These are phyloP conservation scores for Penicillium riverlandense DNA, from an alignment of 495 filamentous ascomycete genomes.

Conservation along the genomic window DNA sequence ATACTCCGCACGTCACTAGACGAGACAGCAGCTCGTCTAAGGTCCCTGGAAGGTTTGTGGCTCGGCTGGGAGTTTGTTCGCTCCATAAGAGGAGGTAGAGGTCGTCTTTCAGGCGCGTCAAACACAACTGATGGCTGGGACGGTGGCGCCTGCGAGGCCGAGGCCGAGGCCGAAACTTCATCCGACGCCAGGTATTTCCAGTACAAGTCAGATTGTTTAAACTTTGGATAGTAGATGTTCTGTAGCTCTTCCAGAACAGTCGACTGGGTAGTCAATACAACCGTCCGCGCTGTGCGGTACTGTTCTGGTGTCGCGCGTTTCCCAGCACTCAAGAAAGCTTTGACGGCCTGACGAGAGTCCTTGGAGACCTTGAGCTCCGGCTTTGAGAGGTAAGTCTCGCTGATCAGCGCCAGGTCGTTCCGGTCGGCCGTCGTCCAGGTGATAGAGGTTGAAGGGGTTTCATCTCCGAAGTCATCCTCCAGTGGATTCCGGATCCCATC, in stretches of 20 bases:
- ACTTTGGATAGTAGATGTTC: constrained; percentile 68
- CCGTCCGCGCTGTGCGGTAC: constrained; percentile 75
- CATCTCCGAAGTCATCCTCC: constrained; percentile 75
- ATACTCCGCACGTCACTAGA: constrained; percentile 45
- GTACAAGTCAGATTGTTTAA: constrained; percentile 86
- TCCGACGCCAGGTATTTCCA: constrained; percentile 93
- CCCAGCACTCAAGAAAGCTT: constrained; percentile 70
- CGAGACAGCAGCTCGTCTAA: constrained; percentile 52
- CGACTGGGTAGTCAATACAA: constrained; percentile 77
- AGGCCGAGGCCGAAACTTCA: constrained; percentile 51
- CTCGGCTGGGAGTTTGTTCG: constrained; percentile 36
- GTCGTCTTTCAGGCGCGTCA: constrained; percentile 28
- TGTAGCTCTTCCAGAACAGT: constrained; percentile 77
- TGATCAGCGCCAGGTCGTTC: constrained; percentile 80
- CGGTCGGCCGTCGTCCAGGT: constrained; percentile 82
- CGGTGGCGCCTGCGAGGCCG: constrained; percentile 13
- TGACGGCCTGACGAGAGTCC: constrained; percentile 59
- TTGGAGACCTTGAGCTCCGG: constrained; percentile 72
- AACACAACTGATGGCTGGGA: constrained; percentile 17
- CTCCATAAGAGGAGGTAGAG: constrained; percentile 33
- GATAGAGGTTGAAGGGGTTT: constrained; percentile 53
- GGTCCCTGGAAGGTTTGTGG: constrained; percentile 30
- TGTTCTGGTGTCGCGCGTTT: constrained; percentile 67
- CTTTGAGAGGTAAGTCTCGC: constrained; percentile 77
- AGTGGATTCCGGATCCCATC: constrained; percentile 95